Conservation (phyloP, 1,284 basidiomycete genomes). For the Tetrapyrgos nigripes region DNA sequence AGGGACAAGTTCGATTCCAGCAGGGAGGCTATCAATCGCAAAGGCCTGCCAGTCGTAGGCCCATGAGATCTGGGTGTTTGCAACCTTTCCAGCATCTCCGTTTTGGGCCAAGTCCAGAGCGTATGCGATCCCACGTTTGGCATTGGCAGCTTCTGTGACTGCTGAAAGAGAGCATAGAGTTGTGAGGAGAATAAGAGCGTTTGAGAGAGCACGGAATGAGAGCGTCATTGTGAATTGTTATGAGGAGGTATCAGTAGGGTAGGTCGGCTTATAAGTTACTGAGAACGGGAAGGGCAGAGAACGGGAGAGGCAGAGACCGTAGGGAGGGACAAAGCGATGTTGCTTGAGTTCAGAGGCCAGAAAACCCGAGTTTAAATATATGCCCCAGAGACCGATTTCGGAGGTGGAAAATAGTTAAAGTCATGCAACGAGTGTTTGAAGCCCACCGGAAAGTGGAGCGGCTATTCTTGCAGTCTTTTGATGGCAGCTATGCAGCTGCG, state of each 20-base stretch:
- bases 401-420: no score
- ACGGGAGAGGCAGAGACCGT: no score
- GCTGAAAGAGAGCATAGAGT: neutral
- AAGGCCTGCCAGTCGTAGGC: conserved; percentile 13
- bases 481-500: no score
- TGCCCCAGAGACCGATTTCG: neutral
- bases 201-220: neutral
- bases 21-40: conserved; percentile 4
- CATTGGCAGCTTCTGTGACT: neutral
- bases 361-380: neutral
- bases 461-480: no score
- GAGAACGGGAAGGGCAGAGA: neutral
- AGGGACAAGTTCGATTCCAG: conserved; percentile 13
- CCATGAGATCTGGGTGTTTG: conserved; percentile 13
- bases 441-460: no score
- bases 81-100: neutral
- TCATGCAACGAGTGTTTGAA: no score
- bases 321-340: neutral
- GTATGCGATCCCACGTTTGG: conserved; percentile 14
- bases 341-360: neutral
- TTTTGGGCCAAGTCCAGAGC: neutral
- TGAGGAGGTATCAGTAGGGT: neutral
- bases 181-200: neutral
- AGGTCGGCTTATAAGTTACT: neutral
- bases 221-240: neutral